A percentile compares a stretch with the other conserved stretches of the same genome.
phyloP scores from a whole-genome alignment of 495 filamentous ascomycete species.

The Xylaria curta region DNA sequence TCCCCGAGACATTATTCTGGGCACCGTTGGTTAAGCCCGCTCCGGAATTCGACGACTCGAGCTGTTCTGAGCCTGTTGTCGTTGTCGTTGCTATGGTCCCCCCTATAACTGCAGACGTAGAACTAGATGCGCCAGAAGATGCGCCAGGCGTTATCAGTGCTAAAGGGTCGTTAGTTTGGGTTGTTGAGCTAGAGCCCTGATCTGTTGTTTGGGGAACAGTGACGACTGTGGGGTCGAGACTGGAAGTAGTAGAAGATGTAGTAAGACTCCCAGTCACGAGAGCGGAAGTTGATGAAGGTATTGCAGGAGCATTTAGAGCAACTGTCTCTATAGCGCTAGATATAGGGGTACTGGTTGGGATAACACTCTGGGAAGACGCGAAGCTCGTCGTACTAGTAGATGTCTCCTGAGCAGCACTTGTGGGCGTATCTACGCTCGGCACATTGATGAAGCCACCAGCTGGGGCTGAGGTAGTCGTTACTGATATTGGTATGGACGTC shows the following conservation, averaged over 20 bases:
- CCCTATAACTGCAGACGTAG: conserved; percentile 9
- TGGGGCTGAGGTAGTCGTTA: neutral
- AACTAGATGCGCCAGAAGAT: neutral
- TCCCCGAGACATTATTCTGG: conserved; percentile 28
- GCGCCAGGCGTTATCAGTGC: conserved; percentile 11
- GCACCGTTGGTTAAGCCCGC: conserved; percentile 24
- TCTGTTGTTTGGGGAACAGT: conserved; percentile 3
- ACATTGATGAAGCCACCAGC: neutral
- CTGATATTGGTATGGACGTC: neutral
- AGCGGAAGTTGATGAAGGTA: conserved; percentile 9
- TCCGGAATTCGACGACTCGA: conserved; percentile 28
- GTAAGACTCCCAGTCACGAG: neutral
- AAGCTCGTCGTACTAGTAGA: conserved; percentile 26
- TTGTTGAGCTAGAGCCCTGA: neutral
- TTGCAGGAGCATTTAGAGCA: neutral
- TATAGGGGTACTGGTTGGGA: neutral
- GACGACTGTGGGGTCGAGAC: neutral
- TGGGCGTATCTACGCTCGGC: neutral
- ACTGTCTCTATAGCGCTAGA: conserved; percentile 14
- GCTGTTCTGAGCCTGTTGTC: conserved; percentile 14
- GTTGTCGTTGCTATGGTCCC: conserved; percentile 21
- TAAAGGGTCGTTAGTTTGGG: conserved; percentile 9
- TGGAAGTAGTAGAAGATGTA: neutral
- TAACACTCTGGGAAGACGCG: conserved; percentile 22
- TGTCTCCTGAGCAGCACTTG: conserved; percentile 21